Evolutionary conservation across 345 rosid genomes (phyloP), one percentile per base, ranked within the genome.

Genomic region (Odontarrhena argentea): DNA sequence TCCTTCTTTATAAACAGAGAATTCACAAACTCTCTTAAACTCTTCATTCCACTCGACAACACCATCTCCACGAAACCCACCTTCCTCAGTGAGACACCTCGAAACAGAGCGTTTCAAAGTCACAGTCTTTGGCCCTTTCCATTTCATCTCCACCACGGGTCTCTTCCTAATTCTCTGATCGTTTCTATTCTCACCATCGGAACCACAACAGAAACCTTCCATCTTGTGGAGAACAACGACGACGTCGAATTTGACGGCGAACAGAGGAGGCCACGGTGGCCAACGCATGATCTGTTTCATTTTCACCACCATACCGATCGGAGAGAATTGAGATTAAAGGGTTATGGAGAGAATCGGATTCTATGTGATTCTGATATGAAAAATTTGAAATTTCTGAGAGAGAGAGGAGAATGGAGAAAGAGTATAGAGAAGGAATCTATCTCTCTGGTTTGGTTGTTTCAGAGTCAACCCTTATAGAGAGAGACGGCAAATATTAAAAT

Each of bases 31-130:
- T 75, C 68, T 73, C 18, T 51, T 67, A 2, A 87, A 87, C 72
- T 82, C 87, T 45, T 84, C 86, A 55, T 82, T 79, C 95, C 91
- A 87, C 75, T 82, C 79, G 40, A 79, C 84, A 5, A 79, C 74
- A 0, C 86, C 87, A 49, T 80, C 81, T 3, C 81, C 79, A 15
- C 65, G 69, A 37, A 63, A 34, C 7, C 76, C 79, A 0, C 85
- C 85, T 77, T 82, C 85, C 58, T 79, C 77, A 0, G 88, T 84
- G 8, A 71, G 55, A 74, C 73, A 82, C 72, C 79, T 62, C 28
- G 36, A 70, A 18, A 60, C 71, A 34, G 73, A 63, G 24, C 79
- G 74, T 70, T 75, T 65, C 6, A 84, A 79, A 44, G 68, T 73
- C 34, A 74, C 59, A 9, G 63, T 55, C 57, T 79, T 83, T 13